Evolutionary conservation across 2,329 filamentous ascomycete genomes (phyloP).

Genomic region (Ophiosphaerella korrae): DNA sequence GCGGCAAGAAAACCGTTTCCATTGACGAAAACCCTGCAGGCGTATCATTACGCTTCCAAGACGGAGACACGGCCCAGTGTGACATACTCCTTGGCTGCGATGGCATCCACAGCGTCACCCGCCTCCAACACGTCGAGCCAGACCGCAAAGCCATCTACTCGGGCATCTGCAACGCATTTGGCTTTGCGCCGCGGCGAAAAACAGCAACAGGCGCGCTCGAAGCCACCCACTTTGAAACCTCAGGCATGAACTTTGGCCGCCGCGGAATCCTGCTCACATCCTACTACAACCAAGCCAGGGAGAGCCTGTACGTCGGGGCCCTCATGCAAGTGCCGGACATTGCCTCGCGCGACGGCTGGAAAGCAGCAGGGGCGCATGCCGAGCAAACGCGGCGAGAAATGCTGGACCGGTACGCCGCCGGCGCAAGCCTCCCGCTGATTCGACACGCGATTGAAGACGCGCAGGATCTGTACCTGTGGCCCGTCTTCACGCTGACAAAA

Average conservation of each 20-base stretch:
- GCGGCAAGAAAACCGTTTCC: slow-evolving; percentile 50
- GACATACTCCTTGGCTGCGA: slow-evolving; percentile 63
- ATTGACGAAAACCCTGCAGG: slow-evolving; percentile 49
- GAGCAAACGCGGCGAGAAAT: slow-evolving; percentile 51
- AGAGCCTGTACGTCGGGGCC: slow-evolving; percentile 51
- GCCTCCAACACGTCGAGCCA: slow-evolving; percentile 53
- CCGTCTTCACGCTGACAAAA: slow-evolving; percentile 53
- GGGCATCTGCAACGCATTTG: slow-evolving; percentile 54
- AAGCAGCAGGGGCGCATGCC: slow-evolving; percentile 50
- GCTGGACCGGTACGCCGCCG: slow-evolving; percentile 45
- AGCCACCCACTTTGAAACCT: slow-evolving; percentile 45
- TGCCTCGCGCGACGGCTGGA: slow-evolving; percentile 53
- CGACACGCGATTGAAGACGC: slow-evolving; percentile 49
- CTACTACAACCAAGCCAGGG: slow-evolving; percentile 44
- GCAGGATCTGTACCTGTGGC: slow-evolving; percentile 53
- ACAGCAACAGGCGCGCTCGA: slow-evolving; percentile 29
- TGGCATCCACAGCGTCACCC: slow-evolving; percentile 55
- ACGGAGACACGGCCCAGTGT: slow-evolving; percentile 50
- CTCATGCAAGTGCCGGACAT: slow-evolving; percentile 53
- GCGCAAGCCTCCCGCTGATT: slow-evolving; percentile 45
- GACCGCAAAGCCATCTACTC: slow-evolving; percentile 50
- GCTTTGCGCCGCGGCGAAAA: slow-evolving; percentile 48
- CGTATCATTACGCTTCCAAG: slow-evolving; percentile 53
- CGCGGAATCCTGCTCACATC: slow-evolving; percentile 53
- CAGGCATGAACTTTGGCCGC: slow-evolving; percentile 53